Evolutionary conservation across 352 stramenopile genomes (phyloP), one percentile per base, ranked within the genome.

Genomic region (Thalassiosira allenii): DNA sequence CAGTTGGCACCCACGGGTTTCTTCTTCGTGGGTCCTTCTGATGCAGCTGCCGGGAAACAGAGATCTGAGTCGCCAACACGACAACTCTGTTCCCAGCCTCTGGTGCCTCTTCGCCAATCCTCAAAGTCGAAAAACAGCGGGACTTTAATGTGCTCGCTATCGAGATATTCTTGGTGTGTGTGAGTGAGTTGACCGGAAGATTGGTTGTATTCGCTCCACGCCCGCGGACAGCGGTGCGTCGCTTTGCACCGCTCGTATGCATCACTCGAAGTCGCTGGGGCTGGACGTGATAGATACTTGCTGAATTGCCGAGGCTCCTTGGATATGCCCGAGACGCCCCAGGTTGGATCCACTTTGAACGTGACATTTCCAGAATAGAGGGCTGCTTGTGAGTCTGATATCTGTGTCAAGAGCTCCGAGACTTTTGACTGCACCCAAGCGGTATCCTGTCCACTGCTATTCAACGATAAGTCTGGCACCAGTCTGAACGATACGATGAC

Each of bases 51-150:
- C 3, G 81, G 81, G 57, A 82, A 44, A 33, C 77, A 88, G 47
- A 68, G 22, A 22, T 78, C 58, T 17, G 34, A 58, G 22, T 27
- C 54, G 4, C 61, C 53, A 44, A 56, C 69, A 56, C 65, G 59
- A 33, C 85, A 82, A 63, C 86, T 86, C 25, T 86, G 79, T 70
- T 75, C 57, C 71, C 71, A 91, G 25, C 66, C 77, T 90, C 93
- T 96, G 9, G 93, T 97, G 0, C 96, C 97, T 12, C 86, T 92
- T 43, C 97, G 96, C 96, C 96, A 98, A 85, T 98, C 95, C 78
- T 99, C 96, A 92, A 99, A 98, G 86, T 98, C 91, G 44, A 97
- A 95, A 82, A 97, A 95, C 9, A 98, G 90, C 33, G 89, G 40
- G 37, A 96, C 93, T 51, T 82, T 52, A 8, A 86, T 73, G 33